Evolutionary conservation across 169 alveolate genomes (phyloP).

Genomic region (Besnoitia besnoiti): DNA sequence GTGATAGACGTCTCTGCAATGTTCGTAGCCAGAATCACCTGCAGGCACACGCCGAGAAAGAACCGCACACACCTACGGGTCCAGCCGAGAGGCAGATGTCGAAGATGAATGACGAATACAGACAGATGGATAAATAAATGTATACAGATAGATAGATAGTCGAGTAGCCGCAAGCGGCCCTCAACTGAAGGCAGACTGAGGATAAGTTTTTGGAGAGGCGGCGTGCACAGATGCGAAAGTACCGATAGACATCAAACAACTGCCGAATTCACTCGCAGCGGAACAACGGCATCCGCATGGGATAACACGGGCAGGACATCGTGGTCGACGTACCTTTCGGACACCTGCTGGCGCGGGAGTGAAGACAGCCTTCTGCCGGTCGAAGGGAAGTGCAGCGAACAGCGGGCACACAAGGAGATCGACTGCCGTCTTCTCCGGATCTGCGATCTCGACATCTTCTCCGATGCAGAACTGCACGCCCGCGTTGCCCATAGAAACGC

Average conservation of each 20-base stretch:
- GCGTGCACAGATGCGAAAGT: neutral
- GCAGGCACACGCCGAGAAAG: neutral
- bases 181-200: too few species aligned
- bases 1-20: slow-evolving; percentile 94
- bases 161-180: too few species aligned
- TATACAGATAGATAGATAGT: too few species aligned
- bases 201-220: too few species aligned
- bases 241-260: too few species aligned
- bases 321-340: slow-evolving; percentile 79
- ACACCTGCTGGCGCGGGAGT: slow-evolving; percentile 87
- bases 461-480: neutral
- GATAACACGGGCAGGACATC: neutral
- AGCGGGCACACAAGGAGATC: slow-evolving; percentile 92
- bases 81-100: neutral
- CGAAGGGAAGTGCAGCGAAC: slow-evolving; percentile 96
- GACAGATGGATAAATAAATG: neutral
- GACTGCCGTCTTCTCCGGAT: neutral
- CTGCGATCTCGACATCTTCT: neutral
- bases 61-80: neutral
- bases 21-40: slow-evolving; percentile 86
- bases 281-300: neutral
- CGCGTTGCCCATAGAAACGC: neutral
- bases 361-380: slow-evolving; percentile 93
- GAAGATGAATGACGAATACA: neutral
- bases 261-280: too few species aligned